phyloP scores from a whole-genome alignment of 2,329 filamentous ascomycete species.

The Trichoderma sp. region DNA sequence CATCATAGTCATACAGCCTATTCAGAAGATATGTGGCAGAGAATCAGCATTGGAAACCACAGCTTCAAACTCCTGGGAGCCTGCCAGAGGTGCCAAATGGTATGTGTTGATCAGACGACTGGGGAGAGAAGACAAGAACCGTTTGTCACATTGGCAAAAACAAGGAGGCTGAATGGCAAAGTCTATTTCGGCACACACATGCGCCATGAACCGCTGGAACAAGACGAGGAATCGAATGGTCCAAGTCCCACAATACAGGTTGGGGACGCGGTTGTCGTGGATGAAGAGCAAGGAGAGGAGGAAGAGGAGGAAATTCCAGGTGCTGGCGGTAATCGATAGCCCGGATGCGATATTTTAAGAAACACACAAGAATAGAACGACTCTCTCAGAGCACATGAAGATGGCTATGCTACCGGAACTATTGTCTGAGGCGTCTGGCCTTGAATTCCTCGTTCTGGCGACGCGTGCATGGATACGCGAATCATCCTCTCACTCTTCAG shows the following conservation, averaged over 20 bases:
- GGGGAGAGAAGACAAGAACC: slow-evolving; percentile 78
- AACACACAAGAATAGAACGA: background rate
- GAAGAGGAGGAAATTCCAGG: background rate
- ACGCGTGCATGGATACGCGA: background rate
- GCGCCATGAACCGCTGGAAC: slow-evolving; percentile 42
- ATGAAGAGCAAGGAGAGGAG: background rate
- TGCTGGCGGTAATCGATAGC: background rate
- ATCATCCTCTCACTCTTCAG: background rate
- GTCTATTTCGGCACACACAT: slow-evolving; percentile 88
- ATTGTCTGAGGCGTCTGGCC: background rate
- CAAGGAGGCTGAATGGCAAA: slow-evolving; percentile 75
- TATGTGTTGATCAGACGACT: slow-evolving; percentile 85
- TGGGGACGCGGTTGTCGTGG: slow-evolving; percentile 43
- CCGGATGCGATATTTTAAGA: background rate
- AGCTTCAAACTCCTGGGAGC: slow-evolving; percentile 72
- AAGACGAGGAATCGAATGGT: slow-evolving; percentile 20
- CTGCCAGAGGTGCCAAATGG: slow-evolving; percentile 92
- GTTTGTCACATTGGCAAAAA: slow-evolving; percentile 84
- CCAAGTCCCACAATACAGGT: slow-evolving; percentile 45
- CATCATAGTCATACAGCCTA: slow-evolving; percentile 56
- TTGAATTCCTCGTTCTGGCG: background rate
- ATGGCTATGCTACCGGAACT: background rate
- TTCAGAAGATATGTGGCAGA: slow-evolving; percentile 75
- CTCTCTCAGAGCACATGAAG: background rate
- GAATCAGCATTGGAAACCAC: slow-evolving; percentile 62